Evolutionary conservation across 495 filamentous ascomycete genomes (phyloP), one percentile per base, ranked within the genome.

Genomic region (Podospora pseudocomata): DNA sequence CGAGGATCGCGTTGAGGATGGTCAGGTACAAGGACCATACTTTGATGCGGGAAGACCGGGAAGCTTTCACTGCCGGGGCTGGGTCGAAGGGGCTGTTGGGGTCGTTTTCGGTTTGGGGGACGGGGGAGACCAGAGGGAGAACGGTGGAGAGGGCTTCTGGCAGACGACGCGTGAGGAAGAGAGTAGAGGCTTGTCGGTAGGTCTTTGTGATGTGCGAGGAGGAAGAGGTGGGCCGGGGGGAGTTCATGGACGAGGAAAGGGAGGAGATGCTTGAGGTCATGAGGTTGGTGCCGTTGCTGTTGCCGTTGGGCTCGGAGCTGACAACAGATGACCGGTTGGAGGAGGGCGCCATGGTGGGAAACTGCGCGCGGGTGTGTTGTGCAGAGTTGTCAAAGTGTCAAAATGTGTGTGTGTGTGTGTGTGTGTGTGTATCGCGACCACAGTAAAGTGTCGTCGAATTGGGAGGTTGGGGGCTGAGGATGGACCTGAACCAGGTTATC

Each of bases 11-110:
- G 79, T 97, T 96, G 44, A 98, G 84, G 27, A 98, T 87, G 0
- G 93, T 96, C 63, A 98, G 86, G 77, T 98, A 98, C 71, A 99
- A 84, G 78, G 92, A 96, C 96, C 96, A 99, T 65, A 97, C 88
- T 77, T 97, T 98, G 79, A 97, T 92, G 69, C 94, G 84, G 67
- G 90, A 92, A 54, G 87, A 89, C 64, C 88, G 84, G 60, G 90
- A 91, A 65, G 90, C 91, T 68, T 81, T 83, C 64, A 88, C 87
- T 63, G 97, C 88, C 3, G 91, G 91, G 56, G 92, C 90, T 32
- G 82, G 66, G 67, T 85, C 85, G 60, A 69, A 68, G 44, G 72
- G 68, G 9, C 73, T 75, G 57, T 77, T 71, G 11, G 67, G 73
- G 34, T 78, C 76, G 49, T 81, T 77, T 63, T 73, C 72, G 39